Evolutionary conservation across 805 yeast genomes (phyloP).

Genomic region (Debaryomyces hansenii): DNA sequence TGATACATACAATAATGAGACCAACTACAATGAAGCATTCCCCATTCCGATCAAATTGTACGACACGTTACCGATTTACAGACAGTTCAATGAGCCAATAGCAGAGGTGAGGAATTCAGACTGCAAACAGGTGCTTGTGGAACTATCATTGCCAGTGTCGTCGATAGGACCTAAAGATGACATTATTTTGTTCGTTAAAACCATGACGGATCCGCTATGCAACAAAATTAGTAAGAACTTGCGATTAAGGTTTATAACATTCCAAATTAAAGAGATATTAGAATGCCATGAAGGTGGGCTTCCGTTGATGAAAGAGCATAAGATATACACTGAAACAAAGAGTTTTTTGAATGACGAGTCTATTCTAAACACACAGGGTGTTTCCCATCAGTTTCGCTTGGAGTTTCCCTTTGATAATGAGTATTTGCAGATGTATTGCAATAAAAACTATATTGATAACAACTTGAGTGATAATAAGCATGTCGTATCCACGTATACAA

Average conservation of each 20-base stretch:
- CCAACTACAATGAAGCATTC: conserved; percentile 32
- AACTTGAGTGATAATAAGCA: conserved; percentile 3
- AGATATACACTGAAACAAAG: conserved; percentile 34
- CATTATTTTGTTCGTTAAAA: conserved; percentile 36
- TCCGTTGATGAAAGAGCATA: conserved; percentile 47
- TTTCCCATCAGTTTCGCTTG: conserved; percentile 21
- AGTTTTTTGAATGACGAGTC: conserved; percentile 21
- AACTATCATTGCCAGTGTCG: conserved; percentile 47
- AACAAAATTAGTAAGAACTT: conserved; percentile 29
- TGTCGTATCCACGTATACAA: conserved; percentile 15
- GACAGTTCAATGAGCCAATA: conserved; percentile 55
- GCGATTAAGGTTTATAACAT: conserved; percentile 43
- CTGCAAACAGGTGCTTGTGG: conserved; percentile 50
- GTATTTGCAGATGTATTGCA: conserved; percentile 24
- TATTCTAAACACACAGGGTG: conserved; percentile 27
- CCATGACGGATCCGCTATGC: conserved; percentile 40
- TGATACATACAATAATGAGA: conserved; percentile 27
- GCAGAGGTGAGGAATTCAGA: conserved; percentile 43
- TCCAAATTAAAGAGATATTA: conserved; percentile 53
- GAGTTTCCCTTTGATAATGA: conserved; percentile 38
- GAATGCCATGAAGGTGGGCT: conserved; percentile 54
- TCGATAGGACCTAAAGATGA: conserved; percentile 62
- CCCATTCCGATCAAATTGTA: conserved; percentile 57
- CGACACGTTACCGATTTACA: conserved; percentile 55
- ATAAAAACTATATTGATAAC: background rate